Evolutionary conservation across 2,329 filamentous ascomycete species (phyloP).

Genomic region (Arthrobotrys conoides): DNA sequence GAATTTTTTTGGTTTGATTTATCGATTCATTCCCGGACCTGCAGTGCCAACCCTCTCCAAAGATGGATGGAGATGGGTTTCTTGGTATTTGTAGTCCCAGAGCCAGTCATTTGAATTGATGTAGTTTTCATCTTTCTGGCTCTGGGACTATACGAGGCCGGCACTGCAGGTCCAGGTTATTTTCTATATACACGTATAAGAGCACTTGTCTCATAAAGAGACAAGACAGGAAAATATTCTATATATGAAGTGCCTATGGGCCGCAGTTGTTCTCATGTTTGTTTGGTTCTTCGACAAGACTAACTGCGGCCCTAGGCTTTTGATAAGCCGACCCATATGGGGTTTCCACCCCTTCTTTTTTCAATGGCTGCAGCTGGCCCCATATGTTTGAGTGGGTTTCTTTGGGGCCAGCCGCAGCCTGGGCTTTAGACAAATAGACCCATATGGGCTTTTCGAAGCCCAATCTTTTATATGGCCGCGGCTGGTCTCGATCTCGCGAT

Average conservation of each 20-base stretch:
- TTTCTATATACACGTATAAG: not conserved
- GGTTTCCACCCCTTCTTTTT: not conserved
- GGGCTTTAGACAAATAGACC: not conserved
- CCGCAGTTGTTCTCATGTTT: not conserved
- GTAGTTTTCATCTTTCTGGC: not conserved
- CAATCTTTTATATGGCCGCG: too few relatives aligned
- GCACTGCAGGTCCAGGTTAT: not conserved
- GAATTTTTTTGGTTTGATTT: not conserved
- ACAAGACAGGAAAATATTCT: not conserved
- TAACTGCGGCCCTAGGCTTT: conserved; percentile 1
- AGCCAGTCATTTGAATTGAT: too few relatives aligned
- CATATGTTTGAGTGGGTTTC: too few relatives aligned
- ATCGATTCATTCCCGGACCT: not conserved
- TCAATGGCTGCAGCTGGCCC: too few relatives aligned
- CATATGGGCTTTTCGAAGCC: too few relatives aligned
- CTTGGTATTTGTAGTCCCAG: too few relatives aligned
- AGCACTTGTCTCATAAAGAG: not conserved
- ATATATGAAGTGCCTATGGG: not conserved
- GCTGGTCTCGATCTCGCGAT: too few relatives aligned
- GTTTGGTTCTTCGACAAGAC: not conserved
- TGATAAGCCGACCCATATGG: too few relatives aligned
- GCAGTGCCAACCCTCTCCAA: not conserved
- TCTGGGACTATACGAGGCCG: not conserved
- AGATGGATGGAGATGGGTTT: not conserved
- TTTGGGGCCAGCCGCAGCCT: not conserved